Percentiles rank a stretch among this genome's conserved stretches.
These are phyloP conservation scores for Plenodomus tracheiphilus DNA, from an alignment of 2,329 filamentous ascomycete species.

Conservation along the genomic window DNA sequence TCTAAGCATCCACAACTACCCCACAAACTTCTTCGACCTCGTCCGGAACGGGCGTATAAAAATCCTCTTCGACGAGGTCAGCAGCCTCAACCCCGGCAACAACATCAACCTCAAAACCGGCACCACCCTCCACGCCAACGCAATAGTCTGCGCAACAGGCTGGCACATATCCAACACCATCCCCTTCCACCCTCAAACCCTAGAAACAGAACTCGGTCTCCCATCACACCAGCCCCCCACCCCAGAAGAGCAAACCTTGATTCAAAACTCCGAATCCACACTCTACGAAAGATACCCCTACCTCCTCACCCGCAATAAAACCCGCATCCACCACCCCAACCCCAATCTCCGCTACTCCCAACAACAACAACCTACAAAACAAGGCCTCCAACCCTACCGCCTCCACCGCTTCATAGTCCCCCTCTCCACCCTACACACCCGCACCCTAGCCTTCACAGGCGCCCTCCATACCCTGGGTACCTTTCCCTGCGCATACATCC, in stretches of 20 bases:
- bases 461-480: slow-evolving; percentile 44
- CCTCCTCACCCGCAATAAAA: too few species aligned
- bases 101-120: slow-evolving; percentile 55
- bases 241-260: too few species aligned
- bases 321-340: too few species aligned
- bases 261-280: not conserved
- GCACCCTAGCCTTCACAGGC: slow-evolving; percentile 22
- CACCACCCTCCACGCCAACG: slow-evolving; percentile 51
- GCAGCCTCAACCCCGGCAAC: slow-evolving; percentile 48
- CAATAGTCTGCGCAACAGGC: slow-evolving; percentile 60
- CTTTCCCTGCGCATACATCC: slow-evolving; percentile 43
- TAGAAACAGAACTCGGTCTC: slow-evolving; percentile 53
- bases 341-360: too few species aligned
- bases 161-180: slow-evolving; percentile 59
- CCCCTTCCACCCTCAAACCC: slow-evolving; percentile 52
- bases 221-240: slow-evolving; percentile 46
- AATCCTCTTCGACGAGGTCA: slow-evolving; percentile 60
- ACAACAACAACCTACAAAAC: too few species aligned
- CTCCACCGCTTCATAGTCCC: slow-evolving; percentile 52
- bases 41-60: slow-evolving; percentile 58
- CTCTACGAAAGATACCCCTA: too few species aligned
- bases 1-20: slow-evolving; percentile 65
- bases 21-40: slow-evolving; percentile 59
- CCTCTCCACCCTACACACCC: slow-evolving; percentile 9
- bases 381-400: slow-evolving; percentile 31